Conservation (phyloP, 257 asterid genomes). For the Cordia subcordata region DNA sequence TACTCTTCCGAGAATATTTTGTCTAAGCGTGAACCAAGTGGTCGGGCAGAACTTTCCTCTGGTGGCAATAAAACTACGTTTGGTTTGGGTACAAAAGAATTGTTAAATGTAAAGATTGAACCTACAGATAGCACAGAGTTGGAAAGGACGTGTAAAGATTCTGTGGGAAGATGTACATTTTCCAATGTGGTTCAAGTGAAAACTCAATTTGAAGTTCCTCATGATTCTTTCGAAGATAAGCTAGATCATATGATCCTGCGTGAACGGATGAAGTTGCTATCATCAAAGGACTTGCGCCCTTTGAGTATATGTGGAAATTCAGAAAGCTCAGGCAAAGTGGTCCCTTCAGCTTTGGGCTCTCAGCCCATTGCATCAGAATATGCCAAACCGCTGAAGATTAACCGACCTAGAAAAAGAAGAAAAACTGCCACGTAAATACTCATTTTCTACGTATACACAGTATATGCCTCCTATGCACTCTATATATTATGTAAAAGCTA, state of each 20-base stretch:
- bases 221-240: conserved; percentile 39
- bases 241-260: conserved; percentile 71
- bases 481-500: conserved; percentile 7
- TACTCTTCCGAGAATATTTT: conserved; percentile 12
- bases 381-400: conserved; percentile 30
- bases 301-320: conserved; percentile 19
- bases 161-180: conserved; percentile 20
- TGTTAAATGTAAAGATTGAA: conserved; percentile 46
- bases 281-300: conserved; percentile 37
- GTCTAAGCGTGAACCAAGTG: conserved; percentile 18
- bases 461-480: conserved; percentile 6
- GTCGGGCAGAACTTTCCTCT: conserved; percentile 18
- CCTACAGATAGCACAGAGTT: conserved; percentile 21
- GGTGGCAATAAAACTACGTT: conserved; percentile 14
- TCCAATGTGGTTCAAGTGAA: conserved; percentile 30
- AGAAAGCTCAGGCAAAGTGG: conserved; percentile 21
- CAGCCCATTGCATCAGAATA: conserved; percentile 34
- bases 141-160: conserved; percentile 20
- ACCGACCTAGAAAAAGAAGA: conserved; percentile 60
- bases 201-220: conserved; percentile 34
- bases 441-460: background rate
- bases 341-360: conserved; percentile 26
- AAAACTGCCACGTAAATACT: conserved; percentile 72
- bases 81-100: conserved; percentile 15
- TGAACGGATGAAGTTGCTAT: conserved; percentile 52